Conservation (phyloP, 306 rosid species). For the Leucaena leucocephala region DNA sequence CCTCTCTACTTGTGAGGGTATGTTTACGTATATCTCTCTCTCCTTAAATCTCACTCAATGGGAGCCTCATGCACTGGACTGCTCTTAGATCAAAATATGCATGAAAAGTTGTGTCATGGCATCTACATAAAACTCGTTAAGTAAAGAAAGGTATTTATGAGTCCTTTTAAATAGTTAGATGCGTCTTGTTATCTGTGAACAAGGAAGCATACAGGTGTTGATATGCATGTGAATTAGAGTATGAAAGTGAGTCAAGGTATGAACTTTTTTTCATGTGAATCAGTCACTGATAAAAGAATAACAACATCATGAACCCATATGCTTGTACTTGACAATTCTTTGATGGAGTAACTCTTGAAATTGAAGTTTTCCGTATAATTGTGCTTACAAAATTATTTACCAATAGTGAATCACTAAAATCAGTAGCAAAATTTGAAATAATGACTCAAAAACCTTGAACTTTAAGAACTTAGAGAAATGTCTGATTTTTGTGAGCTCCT, state of each 20-base stretch:
- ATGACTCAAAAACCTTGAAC: no score
- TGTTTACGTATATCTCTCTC: no score
- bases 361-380: not conserved
- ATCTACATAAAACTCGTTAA: not conserved
- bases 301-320: not conserved
- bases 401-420: no score
- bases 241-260: not conserved
- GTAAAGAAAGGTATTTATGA: not conserved
- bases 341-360: not conserved
- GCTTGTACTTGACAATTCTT: not conserved
- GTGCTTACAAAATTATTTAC: no score
- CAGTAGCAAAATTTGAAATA: no score
- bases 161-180: not conserved
- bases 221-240: conserved; percentile 6
- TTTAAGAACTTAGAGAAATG: no score
- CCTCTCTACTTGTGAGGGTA: no score
- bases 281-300: not conserved
- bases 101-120: not conserved
- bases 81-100: not conserved
- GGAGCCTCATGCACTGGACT: no score
- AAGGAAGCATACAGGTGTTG: not conserved
- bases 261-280: not conserved
- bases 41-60: no score
- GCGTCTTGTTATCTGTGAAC: not conserved
- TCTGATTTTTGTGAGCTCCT: no score